Conservation (phyloP, 2,329 filamentous ascomycete genomes). For the Clarireedia hainanense region DNA sequence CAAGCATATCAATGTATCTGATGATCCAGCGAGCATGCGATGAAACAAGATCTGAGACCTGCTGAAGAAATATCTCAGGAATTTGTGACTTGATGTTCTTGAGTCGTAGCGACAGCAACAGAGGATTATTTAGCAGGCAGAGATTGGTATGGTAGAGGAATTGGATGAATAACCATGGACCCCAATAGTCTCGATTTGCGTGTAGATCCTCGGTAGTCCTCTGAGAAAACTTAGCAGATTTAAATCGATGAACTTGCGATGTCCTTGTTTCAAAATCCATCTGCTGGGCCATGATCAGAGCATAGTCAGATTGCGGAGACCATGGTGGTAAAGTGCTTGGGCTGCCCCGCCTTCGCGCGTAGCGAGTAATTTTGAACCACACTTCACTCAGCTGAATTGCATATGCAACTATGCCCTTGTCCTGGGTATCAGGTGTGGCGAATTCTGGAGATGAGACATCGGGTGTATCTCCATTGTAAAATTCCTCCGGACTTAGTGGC, state of each 20-base stretch:
- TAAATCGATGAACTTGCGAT: conserved; percentile 43
- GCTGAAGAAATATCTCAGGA: conserved; percentile 46
- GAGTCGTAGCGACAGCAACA: conserved; percentile 44
- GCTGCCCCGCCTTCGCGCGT: conserved; percentile 38
- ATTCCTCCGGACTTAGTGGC: conserved; percentile 15
- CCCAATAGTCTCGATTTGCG: conserved; percentile 42
- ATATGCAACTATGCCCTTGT: conserved; percentile 38
- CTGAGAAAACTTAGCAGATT: conserved; percentile 39
- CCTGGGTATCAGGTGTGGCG: conserved; percentile 22
- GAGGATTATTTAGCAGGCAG: conserved; percentile 45
- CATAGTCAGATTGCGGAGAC: conserved; percentile 43
- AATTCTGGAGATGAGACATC: conserved; percentile 2
- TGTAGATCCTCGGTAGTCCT: conserved; percentile 35
- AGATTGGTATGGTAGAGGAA: conserved; percentile 45
- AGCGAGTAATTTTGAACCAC: conserved; percentile 40
- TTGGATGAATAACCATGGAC: conserved; percentile 44
- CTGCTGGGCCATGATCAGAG: conserved; percentile 40
- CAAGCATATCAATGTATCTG: conserved; percentile 40
- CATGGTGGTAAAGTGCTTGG: conserved; percentile 37
- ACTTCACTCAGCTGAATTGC: conserved; percentile 38
- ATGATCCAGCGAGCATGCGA: conserved; percentile 46
- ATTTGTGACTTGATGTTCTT: conserved; percentile 44
- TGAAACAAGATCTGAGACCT: conserved; percentile 43
- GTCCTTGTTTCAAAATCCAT: conserved; percentile 46
- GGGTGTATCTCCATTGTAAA: not conserved